phyloP scores from a whole-genome alignment of 2,329 filamentous ascomycete species.

The Chaetomium sp. region DNA sequence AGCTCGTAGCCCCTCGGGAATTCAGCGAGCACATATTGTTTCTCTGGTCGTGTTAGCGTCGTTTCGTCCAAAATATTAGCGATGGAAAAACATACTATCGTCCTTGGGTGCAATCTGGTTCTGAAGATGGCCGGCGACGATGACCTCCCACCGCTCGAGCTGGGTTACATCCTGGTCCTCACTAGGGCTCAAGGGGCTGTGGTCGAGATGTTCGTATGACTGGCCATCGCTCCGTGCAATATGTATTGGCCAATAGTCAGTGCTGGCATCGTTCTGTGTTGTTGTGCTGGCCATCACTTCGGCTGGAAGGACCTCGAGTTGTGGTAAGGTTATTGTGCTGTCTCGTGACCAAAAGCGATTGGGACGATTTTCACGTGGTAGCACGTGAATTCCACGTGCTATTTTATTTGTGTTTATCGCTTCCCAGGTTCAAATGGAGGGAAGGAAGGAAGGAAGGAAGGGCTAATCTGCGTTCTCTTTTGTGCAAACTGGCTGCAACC shows the following conservation, averaged over 20 bases:
- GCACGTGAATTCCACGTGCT: constrained; percentile 5
- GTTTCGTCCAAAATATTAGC: neutral
- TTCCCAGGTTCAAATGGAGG: neutral
- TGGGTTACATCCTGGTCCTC: constrained; percentile 40
- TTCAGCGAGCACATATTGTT: constrained; percentile 33
- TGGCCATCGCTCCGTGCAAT: constrained; percentile 51
- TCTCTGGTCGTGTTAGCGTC: constrained; percentile 26
- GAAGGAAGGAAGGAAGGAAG: too few species aligned
- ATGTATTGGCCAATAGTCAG: constrained; percentile 40
- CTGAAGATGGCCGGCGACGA: constrained; percentile 34
- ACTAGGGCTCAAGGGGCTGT: constrained; percentile 32
- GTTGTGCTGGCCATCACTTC: constrained; percentile 20
- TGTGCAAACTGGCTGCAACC: neutral
- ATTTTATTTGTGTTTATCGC: neutral
- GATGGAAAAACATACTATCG: constrained; percentile 29
- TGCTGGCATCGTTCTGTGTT: constrained; percentile 21
- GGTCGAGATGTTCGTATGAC: constrained; percentile 37
- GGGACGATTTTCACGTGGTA: neutral
- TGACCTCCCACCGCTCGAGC: constrained; percentile 36
- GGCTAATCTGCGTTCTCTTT: too few species aligned
- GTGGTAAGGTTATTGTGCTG: neutral
- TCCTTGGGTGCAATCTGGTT: constrained; percentile 30
- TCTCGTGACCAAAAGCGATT: neutral
- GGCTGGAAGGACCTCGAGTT: neutral
- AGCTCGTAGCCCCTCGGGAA: constrained; percentile 37